Evolutionary conservation across 2,329 filamentous ascomycete genomes (phyloP), one percentile per base, ranked within the genome.

Genomic region (Sarocladiaceae sp.): DNA sequence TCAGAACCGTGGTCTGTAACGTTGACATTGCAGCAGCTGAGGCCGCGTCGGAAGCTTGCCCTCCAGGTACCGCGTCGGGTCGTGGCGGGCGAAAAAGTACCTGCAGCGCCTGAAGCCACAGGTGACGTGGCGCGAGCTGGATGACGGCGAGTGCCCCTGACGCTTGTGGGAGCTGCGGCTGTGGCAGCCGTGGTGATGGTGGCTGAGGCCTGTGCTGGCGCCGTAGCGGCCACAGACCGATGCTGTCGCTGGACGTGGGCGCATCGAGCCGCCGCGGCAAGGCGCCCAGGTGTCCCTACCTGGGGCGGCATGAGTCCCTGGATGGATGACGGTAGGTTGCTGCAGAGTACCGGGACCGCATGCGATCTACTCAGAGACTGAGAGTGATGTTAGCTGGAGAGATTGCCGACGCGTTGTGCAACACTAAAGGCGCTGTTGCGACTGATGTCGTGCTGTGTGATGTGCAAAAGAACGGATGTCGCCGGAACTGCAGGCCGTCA

Each of bases 281-380:
- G 44, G 22, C 44, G 44, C 44, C 44, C 44, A 48, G 44, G 44
- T 25, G 17, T 22, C 22, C 44, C 26, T 17, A 48, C 44, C 44
- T 48, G 44, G 26, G 26, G 44, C 31, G 44, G 44, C 44, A 48
- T 48, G 44, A 48, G 44, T 48, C 44, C 44, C 44, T 48, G 44
- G 44, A 48, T 48, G 44, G 44, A n/a, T n/a, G 18, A 22, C 15
- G n/a, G n/a, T n/a, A n/a, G n/a, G n/a, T n/a, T n/a, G n/a, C n/a
- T n/a, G n/a, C n/a, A n/a, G n/a, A n/a, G n/a, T n/a, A n/a, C n/a
- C n/a, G n/a, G n/a, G n/a, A n/a, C n/a, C n/a, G n/a, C n/a, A n/a
- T n/a, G n/a, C n/a, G n/a, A n/a, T n/a, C n/a, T n/a, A n/a, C n/a
- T n/a, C n/a, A n/a, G n/a, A n/a, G n/a, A n/a, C n/a, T n/a, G n/a